Conservation (phyloP, 352 stramenopile species). For the Phytophthora fragariae region DNA sequence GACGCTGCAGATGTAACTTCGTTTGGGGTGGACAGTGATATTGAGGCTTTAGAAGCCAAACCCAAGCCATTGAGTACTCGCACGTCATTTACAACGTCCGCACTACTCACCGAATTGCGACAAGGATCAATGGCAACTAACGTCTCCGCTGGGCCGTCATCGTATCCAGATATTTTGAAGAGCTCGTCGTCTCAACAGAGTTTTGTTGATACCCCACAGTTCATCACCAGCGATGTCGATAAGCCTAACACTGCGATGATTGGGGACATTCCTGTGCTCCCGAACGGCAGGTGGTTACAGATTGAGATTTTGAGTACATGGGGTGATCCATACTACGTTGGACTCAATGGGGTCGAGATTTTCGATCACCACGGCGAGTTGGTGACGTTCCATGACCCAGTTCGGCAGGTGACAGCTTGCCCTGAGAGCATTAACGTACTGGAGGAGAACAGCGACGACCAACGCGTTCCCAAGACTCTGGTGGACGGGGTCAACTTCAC, state of each 20-base stretch:
- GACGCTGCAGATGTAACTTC: constrained; percentile 6
- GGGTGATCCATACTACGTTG: constrained; percentile 92
- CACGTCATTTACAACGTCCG: constrained; percentile 30
- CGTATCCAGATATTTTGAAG: constrained; percentile 5
- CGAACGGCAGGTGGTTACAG: constrained; percentile 61
- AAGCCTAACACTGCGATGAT: background rate
- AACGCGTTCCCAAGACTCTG: constrained; percentile 71
- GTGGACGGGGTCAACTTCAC: constrained; percentile 91
- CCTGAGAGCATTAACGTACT: constrained; percentile 90
- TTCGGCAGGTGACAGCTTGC: constrained; percentile 62
- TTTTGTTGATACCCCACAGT: background rate
- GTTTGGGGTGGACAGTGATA: background rate
- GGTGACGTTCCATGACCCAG: constrained; percentile 57
- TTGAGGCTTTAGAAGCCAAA: constrained; percentile 8
- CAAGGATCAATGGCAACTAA: constrained; percentile 11
- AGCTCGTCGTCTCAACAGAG: background rate
- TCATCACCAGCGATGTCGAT: background rate
- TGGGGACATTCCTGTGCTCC: constrained; percentile 67
- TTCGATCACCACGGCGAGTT: constrained; percentile 78
- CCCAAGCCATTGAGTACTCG: background rate
- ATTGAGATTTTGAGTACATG: constrained; percentile 89
- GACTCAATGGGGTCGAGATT: constrained; percentile 90
- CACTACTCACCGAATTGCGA: constrained; percentile 29
- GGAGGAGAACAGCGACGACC: constrained; percentile 87
- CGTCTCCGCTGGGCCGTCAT: background rate